Evolutionary conservation across 257 asterid species (phyloP).

Genomic region (Lantana camara): DNA sequence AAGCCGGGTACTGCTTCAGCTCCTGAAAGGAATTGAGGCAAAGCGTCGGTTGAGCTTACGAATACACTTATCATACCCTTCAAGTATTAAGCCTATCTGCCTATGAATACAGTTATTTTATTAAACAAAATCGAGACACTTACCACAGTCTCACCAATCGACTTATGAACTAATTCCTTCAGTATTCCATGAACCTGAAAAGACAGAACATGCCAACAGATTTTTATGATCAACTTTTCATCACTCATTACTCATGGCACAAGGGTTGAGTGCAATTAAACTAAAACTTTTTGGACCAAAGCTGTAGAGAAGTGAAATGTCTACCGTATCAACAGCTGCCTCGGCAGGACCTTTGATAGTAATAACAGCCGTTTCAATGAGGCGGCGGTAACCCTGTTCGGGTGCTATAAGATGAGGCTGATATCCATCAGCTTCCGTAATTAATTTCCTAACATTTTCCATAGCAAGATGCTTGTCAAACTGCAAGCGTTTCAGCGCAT

Average conservation of each 20-base stretch:
- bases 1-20: conserved; percentile 79
- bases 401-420: conserved; percentile 89
- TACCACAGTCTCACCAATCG: conserved; percentile 61
- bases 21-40: conserved; percentile 43
- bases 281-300: no score
- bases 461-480: conserved; percentile 77
- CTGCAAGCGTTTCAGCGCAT: conserved; percentile 76
- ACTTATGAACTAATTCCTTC: conserved; percentile 73
- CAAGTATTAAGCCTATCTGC: no score
- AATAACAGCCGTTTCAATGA: conserved; percentile 66
- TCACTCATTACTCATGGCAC: no score
- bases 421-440: conserved; percentile 83
- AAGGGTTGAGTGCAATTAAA: no score
- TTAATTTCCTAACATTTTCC: conserved; percentile 71
- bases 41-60: background rate
- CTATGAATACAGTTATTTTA: no score
- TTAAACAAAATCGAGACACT: conserved; percentile 16
- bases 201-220: conserved; percentile 11
- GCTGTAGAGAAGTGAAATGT: background rate
- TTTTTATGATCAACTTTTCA: no score
- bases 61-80: background rate
- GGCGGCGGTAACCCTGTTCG: conserved; percentile 80
- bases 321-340: conserved; percentile 80
- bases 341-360: conserved; percentile 79
- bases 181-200: conserved; percentile 71